Base-by-base conservation (phyloP, 169 alveolate genomes). In the Eimeria necatrix region DNA sequence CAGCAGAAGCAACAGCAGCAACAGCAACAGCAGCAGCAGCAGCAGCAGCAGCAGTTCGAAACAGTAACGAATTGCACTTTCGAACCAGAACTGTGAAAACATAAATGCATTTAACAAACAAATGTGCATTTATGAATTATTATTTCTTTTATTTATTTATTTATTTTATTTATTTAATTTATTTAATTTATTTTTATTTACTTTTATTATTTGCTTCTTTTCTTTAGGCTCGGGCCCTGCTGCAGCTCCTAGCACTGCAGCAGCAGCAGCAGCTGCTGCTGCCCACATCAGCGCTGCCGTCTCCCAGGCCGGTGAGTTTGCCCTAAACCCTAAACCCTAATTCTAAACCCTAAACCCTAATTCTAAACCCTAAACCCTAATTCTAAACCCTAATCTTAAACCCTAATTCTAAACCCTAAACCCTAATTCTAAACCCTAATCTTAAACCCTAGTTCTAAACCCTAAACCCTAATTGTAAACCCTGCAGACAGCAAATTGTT, bases 141-240 rank as follows among this genome's bases (percentile, higher is more conserved):
- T n/a, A n/a, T n/a, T n/a, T n/a, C 12, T 10, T 0, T 10, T 56
- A 56, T 56, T 56, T 56, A 10, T 56, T 56, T 56, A 56, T 56
- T 16, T 32, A 0, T 32, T 0, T 32, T 32, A 32, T 32, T 32
- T 32, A 32, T 32, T 32, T 32, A n/a, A n/a, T n/a, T n/a, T n/a
- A n/a, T n/a, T n/a, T n/a, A n/a, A 32, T 32, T 32, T 32, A 32
- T 32, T 32, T 32, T 32, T 32, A 32, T 32, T 32, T 56, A 12
- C 2, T 56, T 32, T 32, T 56, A 12, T 16, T 56, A 10, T 56
- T 56, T 56, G 22, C 2, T 16, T 56, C 1, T 56, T 1, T 56
- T 56, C 68, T 24, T 14, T 51, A 68, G 78, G 78, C 78, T 68
- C 78, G 8, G 78, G 41, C 12, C 78, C 78, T 24, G 12, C 78